Conservation (phyloP, 2,329 filamentous ascomycete genomes). For the Xylariomycetidae sp. region DNA sequence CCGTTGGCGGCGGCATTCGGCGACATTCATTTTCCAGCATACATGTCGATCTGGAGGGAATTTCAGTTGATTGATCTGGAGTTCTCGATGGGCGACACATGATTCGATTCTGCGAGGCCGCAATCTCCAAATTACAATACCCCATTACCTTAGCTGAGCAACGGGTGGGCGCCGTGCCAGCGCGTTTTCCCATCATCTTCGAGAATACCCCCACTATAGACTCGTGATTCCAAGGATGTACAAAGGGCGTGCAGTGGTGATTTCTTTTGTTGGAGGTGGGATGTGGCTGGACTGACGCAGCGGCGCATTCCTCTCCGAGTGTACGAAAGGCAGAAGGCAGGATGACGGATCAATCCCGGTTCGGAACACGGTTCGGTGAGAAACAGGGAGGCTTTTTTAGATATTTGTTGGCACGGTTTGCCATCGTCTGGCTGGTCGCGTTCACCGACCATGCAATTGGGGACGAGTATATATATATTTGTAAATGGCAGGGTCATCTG, state of each 20-base stretch:
- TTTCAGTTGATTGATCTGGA: slow-evolving; percentile 21
- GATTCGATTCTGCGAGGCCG: slow-evolving; percentile 20
- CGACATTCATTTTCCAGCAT: slow-evolving; percentile 24
- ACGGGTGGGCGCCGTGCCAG: too few relatives aligned
- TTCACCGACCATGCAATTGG: too few relatives aligned
- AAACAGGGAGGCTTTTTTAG: too few relatives aligned
- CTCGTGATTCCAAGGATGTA: slow-evolving; percentile 23
- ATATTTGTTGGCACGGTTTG: too few relatives aligned
- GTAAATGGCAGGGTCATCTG: too few relatives aligned
- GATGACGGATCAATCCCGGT: too few relatives aligned
- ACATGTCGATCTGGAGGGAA: slow-evolving; percentile 20
- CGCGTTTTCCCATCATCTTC: slow-evolving; percentile 22
- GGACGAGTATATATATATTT: too few relatives aligned
- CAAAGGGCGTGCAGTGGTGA: slow-evolving; percentile 20
- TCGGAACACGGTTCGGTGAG: too few relatives aligned
- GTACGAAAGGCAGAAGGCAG: too few relatives aligned
- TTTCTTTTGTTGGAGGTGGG: slow-evolving; percentile 30
- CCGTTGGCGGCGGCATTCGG: slow-evolving; percentile 19
- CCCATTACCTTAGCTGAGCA: slow-evolving; percentile 16
- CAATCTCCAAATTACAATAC: slow-evolving; percentile 24
- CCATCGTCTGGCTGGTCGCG: too few relatives aligned
- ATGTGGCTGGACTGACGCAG: slow-evolving; percentile 4
- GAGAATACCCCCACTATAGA: slow-evolving; percentile 31
- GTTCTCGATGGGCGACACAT: slow-evolving; percentile 11
- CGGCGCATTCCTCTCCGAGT: slow-evolving; percentile 5